Evolutionary conservation across 768 basidiomycete genomes (phyloP).

Genomic region (Termitomyces sp.): DNA sequence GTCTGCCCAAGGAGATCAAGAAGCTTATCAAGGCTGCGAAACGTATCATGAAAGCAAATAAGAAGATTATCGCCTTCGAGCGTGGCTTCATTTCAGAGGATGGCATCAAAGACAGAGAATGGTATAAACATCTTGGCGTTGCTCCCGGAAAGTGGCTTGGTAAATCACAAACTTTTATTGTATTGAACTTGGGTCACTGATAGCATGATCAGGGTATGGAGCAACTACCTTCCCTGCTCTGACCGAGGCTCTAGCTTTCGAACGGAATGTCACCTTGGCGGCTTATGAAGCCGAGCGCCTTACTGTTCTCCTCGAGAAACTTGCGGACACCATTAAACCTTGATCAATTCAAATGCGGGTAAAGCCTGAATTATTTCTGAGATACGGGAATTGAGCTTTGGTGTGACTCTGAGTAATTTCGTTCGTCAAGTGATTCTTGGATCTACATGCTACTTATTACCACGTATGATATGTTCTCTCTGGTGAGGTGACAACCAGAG

Average conservation of each 20-base stretch:
- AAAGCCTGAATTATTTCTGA: neutral
- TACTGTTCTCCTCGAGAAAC: slow-evolving; percentile 43
- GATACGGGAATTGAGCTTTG: no score
- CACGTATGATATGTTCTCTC: no score
- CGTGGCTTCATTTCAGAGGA: slow-evolving; percentile 74
- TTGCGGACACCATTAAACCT: slow-evolving; percentile 36
- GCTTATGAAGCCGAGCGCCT: slow-evolving; percentile 57
- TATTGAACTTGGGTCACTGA: neutral
- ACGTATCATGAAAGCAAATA: slow-evolving; percentile 54
- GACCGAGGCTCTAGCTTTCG: slow-evolving; percentile 69
- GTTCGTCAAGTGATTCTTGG: no score
- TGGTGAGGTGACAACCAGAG: no score
- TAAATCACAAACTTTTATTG: slow-evolving; percentile 23
- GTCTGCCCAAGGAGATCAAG: slow-evolving; percentile 16
- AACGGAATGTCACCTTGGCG: slow-evolving; percentile 58
- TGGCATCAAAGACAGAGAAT: slow-evolving; percentile 76
- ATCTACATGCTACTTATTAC: no score
- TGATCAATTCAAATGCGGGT: slow-evolving; percentile 5
- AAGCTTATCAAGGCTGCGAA: slow-evolving; percentile 53
- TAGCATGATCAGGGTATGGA: slow-evolving; percentile 56
- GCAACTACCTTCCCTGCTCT: slow-evolving; percentile 81
- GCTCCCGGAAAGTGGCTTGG: slow-evolving; percentile 86
- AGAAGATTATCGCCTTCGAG: slow-evolving; percentile 68
- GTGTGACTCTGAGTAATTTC: no score
- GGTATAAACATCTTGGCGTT: slow-evolving; percentile 83